Percentiles rank a stretch among this genome's conserved stretches.
phyloP scores from a whole-genome alignment of 371 early-diverging fungal genomes.

The Astathelohania contejeani region DNA sequence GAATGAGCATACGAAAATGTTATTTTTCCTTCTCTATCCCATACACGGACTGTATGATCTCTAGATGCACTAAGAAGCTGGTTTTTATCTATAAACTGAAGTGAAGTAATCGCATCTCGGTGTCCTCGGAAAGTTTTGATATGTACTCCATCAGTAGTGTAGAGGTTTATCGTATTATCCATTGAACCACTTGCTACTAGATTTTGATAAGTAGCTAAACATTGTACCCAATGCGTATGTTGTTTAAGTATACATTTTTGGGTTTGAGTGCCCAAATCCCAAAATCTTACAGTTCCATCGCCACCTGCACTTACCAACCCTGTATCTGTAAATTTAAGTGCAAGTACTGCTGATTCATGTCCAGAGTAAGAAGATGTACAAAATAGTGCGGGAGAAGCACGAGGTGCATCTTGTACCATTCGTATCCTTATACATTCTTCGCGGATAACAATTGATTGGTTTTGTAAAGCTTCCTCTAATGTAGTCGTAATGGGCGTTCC shows the following conservation, averaged over 20 bases:
- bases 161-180: conserved; percentile 40
- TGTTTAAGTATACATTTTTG: conserved; percentile 40
- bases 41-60: conserved; percentile 40
- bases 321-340: conserved; percentile 21
- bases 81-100: conserved; percentile 16
- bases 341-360: conserved; percentile 49
- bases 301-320: conserved; percentile 41
- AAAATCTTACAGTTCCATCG: conserved; percentile 51
- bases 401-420: not conserved
- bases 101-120: conserved; percentile 30
- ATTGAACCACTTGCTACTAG: conserved; percentile 43
- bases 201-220: conserved; percentile 25
- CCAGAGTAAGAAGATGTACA: conserved; percentile 38
- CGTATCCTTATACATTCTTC: not conserved
- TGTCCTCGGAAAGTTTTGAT: conserved; percentile 36
- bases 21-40: conserved; percentile 20
- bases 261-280: conserved; percentile 48
- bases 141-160: conserved; percentile 26
- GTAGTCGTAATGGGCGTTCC: conserved; percentile 23
- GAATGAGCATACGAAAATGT: conserved; percentile 23
- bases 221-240: conserved; percentile 46
- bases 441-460: no score
- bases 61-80: conserved; percentile 39
- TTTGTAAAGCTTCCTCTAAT: no score
- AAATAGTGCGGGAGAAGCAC: not conserved